Percentiles rank a stretch among this genome's conserved stretches.
Evolutionary conservation across 768 basidiomycete species (phyloP).

Genomic region (Epithele typhae): DNA sequence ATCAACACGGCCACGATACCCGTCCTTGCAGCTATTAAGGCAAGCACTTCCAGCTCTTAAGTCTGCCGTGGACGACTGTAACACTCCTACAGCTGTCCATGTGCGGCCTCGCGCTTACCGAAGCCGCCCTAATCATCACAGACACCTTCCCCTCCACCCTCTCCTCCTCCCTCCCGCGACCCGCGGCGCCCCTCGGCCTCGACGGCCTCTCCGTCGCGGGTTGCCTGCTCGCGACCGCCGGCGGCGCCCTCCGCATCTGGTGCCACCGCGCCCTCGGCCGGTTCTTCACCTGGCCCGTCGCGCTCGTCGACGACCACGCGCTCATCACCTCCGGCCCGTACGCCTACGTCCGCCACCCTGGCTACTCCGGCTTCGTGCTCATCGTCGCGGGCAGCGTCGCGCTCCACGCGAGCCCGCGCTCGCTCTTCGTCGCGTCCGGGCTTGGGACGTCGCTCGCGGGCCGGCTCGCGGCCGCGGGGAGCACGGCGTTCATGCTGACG

Average conservation of each 20-base stretch:
- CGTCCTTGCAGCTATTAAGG: neutral
- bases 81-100: neutral
- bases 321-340: constrained; percentile 21
- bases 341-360: constrained; percentile 20
- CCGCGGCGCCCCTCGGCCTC: neutral
- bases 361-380: constrained; percentile 10
- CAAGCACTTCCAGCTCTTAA: too few species aligned
- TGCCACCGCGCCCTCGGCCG: constrained; percentile 15
- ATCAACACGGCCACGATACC: too few species aligned
- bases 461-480: neutral
- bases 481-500: neutral
- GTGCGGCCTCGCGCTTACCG: neutral
- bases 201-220: neutral
- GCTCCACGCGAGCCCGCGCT: neutral
- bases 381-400: neutral
- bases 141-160: neutral
- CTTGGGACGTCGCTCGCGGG: neutral
- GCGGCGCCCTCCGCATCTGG: constrained; percentile 1
- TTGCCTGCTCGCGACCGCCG: neutral
- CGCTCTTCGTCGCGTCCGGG: neutral
- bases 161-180: neutral
- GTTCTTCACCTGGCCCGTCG: constrained; percentile 16
- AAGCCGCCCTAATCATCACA: neutral
- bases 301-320: constrained; percentile 7
- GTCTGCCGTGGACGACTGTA: too few species aligned